A percentile compares a stretch with the other conserved stretches of the same genome.
phyloP scores from a whole-genome alignment of 805 yeast species.

The Candida multigemmis region DNA sequence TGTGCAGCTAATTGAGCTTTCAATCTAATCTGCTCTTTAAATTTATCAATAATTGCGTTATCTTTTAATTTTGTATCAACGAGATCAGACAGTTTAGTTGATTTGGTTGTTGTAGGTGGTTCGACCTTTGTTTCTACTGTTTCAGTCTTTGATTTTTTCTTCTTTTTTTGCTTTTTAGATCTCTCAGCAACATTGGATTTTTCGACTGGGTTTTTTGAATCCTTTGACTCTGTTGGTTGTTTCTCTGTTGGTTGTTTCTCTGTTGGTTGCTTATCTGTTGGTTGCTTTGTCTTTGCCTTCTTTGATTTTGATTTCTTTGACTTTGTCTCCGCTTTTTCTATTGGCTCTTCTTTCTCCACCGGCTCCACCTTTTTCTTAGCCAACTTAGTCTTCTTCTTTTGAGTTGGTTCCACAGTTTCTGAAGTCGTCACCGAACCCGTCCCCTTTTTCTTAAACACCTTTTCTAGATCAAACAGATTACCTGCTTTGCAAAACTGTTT shows the following conservation, averaged over 20 bases:
- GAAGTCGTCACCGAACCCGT: background rate
- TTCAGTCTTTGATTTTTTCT: background rate
- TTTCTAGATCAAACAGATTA: slow-evolving; percentile 5
- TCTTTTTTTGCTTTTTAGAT: background rate
- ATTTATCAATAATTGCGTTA: too few relatives aligned
- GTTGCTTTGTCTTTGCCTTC: slow-evolving; percentile 3
- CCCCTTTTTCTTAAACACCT: slow-evolving; percentile 5
- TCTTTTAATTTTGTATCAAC: too few relatives aligned
- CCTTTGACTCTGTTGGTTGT: background rate
- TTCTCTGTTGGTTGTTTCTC: too few relatives aligned
- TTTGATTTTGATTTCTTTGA: slow-evolving; percentile 4
- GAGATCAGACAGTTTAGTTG: too few relatives aligned
- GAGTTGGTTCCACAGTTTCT: slow-evolving; percentile 2
- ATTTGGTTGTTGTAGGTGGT: background rate
- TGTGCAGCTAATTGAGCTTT: too few relatives aligned
- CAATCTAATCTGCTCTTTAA: too few relatives aligned
- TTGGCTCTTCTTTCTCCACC: slow-evolving; percentile 5
- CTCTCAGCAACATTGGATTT: background rate
- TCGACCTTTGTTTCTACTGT: background rate
- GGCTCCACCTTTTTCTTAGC: slow-evolving; percentile 5
- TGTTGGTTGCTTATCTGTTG: too few relatives aligned
- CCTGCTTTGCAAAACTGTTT: slow-evolving; percentile 5
- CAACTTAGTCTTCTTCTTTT: slow-evolving; percentile 3
- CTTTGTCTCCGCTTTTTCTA: slow-evolving; percentile 2
- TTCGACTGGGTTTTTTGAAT: slow-evolving; percentile 1